Conservation (phyloP, 352 stramenopile genomes). For the Phytophthora melonis region DNA sequence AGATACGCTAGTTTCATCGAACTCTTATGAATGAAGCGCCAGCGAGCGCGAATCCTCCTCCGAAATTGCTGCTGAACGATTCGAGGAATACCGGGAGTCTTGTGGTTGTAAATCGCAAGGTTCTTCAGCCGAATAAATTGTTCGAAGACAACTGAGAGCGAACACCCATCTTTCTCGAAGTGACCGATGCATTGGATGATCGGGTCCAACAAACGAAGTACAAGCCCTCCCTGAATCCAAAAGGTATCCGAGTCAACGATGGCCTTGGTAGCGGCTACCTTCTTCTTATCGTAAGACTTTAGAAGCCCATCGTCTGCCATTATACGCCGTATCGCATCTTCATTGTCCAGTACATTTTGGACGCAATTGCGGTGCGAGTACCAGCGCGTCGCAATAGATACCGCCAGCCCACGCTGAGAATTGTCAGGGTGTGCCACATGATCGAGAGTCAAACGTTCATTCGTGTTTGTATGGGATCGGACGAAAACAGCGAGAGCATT, state of each 20-base stretch:
- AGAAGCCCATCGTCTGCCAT: slow-evolving; percentile 6
- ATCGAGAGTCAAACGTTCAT: not conserved
- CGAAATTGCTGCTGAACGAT: not conserved
- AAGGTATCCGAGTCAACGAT: not conserved
- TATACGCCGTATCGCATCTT: not conserved
- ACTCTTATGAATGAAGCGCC: slow-evolving; percentile 5
- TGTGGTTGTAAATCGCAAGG: slow-evolving; percentile 1
- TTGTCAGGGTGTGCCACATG: not conserved
- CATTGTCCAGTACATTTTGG: slow-evolving; percentile 9
- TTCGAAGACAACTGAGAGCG: slow-evolving; percentile 1
- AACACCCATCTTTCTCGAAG: slow-evolving; percentile 7
- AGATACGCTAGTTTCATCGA: slow-evolving; percentile 4
- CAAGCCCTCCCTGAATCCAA: slow-evolving; percentile 2
- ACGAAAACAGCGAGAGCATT: slow-evolving; percentile 1
- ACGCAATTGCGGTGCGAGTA: slow-evolving; percentile 10
- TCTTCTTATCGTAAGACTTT: not conserved
- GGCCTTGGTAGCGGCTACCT: not conserved
- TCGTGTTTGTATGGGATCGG: slow-evolving; percentile 1
- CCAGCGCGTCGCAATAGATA: not conserved
- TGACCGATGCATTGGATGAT: slow-evolving; percentile 2
- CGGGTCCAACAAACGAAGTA: slow-evolving; percentile 3
- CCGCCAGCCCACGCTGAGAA: not conserved
- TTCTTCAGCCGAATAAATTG: slow-evolving; percentile 12
- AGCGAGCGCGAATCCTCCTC: not conserved
- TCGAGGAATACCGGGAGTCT: not conserved